Evolutionary conservation across 257 asterid genomes (phyloP), one percentile per base, ranked within the genome.

Genomic region (Avicennia marina): DNA sequence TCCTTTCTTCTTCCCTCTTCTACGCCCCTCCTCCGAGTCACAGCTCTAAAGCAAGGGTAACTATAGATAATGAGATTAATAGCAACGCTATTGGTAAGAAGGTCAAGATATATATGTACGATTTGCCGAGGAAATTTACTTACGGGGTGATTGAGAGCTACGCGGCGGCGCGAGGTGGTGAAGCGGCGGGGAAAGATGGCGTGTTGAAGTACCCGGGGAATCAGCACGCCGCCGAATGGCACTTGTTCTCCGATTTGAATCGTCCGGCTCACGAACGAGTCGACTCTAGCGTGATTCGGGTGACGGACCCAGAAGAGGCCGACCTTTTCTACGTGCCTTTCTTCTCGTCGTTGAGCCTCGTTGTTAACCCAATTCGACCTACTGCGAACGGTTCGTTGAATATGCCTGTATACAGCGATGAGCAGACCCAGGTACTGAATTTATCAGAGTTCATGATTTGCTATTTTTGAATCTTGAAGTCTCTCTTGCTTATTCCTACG

Each of bases 141-240:
- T 86, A 86, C 56, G 98, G 95, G 20, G 98, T 93, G 25, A 89
- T 93, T 31, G 95, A 86, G 73, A 81, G 86, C 75, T 93, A 89
- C 65, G 86, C 85, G 41, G 79, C 73, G 68, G 86, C 95, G 22
- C 85, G 97, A 13, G 97, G 94, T 0, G 89, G 77, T 18, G 64
- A 49, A 29, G 12, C 73, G 2, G 70, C 51, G 9, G 70, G 20
- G 24, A 68, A 68, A 10, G 98, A 78, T 53, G 77, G 84, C 21
- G 40, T 55, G 73, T 74, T 82, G 41, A 93, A 84, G 83, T 93
- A 93, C 64, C 99, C 99, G 1, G 97, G 97, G 42, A 73, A 89
- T 68, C 99, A 89, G 81, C 99, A 93, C 71, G 73, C 95, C 0
- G 97, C 91, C 16, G 99, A 93, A 78, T 93, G 99, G 97, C 72